Base-by-base conservation (phyloP, 257 asterid genomes). In the Solanum acaule region DNA sequence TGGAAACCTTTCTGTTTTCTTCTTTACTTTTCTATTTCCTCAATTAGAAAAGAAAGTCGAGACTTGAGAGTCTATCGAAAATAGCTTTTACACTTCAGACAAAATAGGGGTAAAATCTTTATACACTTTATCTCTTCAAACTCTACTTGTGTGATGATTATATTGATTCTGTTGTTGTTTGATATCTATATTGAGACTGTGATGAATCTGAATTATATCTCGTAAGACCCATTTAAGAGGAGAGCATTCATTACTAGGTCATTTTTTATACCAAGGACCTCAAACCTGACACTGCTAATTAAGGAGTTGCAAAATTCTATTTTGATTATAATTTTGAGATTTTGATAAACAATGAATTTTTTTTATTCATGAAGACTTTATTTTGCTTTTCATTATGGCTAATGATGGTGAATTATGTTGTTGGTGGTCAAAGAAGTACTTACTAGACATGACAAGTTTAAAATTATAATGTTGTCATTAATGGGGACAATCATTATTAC, bases 41-140 rank as follows among this genome's bases (percentile, higher is more conserved):
- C 61, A 40, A n/a, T 13, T 40, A 40, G n/a, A 77, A 7, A 2
- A 67, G 22, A 68, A 27, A 70, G 23, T 71, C 0, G 2, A 29
- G 20, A 70, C 6, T 4, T 0, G 31, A 63, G 31, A 23, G 31
- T 63, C 6, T 59, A 59, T 22, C 2, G 5, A 20, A 56, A 7
- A 56, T 56, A 22, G 1, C 6, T 59, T 59, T 22, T 11, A 11
- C 31, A n/a, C 2, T 0, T 63, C 3, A n/a, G 0, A 63, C 7
- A 63, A 63, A 63, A 63, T 63, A 63, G 4, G 8, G 1, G 2
- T 10, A 63, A 10, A 63, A 63, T 63, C 1, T 63, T 10, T 63
- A 4, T 4, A 63, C 3, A 63, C 29, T 63, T 63, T 10, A 10
- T 4, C 15, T 23, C 71, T 63, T n/a, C 16, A 63, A 63, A 63